Evolutionary conservation across 805 yeast species (phyloP), one percentile per base, ranked within the genome.

Genomic region (Scheffersomyces amazonensis): DNA sequence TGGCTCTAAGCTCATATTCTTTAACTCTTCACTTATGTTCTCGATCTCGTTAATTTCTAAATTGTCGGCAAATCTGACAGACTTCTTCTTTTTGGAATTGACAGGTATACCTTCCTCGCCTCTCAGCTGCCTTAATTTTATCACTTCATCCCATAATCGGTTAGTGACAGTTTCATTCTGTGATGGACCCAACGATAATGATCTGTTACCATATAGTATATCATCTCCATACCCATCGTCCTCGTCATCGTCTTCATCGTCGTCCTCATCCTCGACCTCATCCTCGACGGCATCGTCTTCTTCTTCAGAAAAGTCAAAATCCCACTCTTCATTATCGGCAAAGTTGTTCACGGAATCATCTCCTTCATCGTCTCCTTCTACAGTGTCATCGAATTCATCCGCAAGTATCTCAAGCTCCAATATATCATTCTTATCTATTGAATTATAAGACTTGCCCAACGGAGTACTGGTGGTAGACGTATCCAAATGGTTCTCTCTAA

Each of bases 21-120:
- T 70, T 43, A 77, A 49, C 25, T 69, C 69, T 21, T 69, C 70
- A 51, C 81, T 77, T 2, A 79, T 64, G 45, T 78, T 75, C 34
- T 77, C 83, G 34, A 83, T 69, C 40, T 78, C 80, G 43, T 80
- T 81, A 9, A 83, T 73, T 32, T 80, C 76, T 22, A 80, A 63
- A 2, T 61, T 61, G 1, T 68, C 66, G 0, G 80, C 68, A 59
- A 82, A 83, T 13, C 71, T 56, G 8, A 83, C 87, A 2, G 74
- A 58, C 47, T 78, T 79, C 44, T 66, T 66, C n/a, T 35, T 21
- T 32, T 17, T 24, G 22, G 13, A 24, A 11, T 18, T n/a, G 12
- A 9, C 12, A 4, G 16, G 4, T 20, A 28, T 28, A 18, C 4
- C 12, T 17, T 17, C 15, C 7, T 18, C 20, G 24, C 9, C 25